Evolutionary conservation across 2,329 filamentous ascomycete genomes (phyloP).

Genomic region (Massarina eburnea): DNA sequence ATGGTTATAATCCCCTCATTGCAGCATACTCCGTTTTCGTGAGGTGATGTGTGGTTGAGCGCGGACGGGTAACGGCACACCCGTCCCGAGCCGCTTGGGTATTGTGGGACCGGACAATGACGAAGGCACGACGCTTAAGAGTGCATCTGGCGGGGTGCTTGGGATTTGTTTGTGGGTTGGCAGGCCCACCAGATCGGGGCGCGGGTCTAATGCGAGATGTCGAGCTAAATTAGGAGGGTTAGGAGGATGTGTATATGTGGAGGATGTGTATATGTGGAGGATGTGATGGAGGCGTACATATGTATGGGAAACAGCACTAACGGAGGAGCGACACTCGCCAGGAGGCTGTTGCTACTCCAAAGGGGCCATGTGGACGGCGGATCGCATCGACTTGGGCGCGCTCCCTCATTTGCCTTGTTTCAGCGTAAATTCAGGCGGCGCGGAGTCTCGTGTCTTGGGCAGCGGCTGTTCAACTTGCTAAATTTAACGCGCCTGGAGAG

Average conservation of each 20-base stretch:
- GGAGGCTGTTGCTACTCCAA: not conserved
- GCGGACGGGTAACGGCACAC: not conserved
- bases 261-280: no score
- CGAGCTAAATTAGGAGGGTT: no score
- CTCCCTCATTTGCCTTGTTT: conserved; percentile 5
- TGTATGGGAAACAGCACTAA: not conserved
- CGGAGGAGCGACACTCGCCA: no score
- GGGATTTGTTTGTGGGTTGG: not conserved
- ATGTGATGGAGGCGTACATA: not conserved
- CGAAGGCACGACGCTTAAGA: not conserved
- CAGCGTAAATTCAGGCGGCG: not conserved
- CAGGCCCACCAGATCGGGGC: not conserved
- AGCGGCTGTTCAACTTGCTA: conserved; percentile 12
- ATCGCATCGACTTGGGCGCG: no score
- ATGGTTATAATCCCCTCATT: no score
- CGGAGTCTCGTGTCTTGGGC: conserved; percentile 2
- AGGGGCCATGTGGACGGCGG: conserved; percentile 4
- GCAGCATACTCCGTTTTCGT: no score
- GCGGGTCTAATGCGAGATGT: not conserved
- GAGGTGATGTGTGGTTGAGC: no score
- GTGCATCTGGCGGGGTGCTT: not conserved
- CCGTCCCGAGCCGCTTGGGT: not conserved
- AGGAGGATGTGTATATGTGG: no score
- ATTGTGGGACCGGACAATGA: not conserved
- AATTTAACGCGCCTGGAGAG: not conserved